Base-by-base conservation (phyloP, 768 basidiomycete genomes). In the Trametes sanguinea region DNA sequence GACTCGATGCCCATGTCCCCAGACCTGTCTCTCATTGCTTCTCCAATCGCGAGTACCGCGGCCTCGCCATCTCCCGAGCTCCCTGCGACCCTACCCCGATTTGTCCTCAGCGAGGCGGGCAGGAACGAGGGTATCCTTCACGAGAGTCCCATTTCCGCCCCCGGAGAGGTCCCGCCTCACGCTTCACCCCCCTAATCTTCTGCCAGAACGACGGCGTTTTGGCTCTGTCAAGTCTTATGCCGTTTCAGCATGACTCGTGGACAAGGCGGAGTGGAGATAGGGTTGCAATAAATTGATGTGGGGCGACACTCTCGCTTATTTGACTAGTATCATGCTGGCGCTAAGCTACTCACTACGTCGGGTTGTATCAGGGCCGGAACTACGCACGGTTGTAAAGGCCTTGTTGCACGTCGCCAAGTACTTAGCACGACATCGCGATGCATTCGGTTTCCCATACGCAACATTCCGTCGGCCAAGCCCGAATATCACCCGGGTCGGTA, bases 1-100 rank as follows among this genome's bases (percentile, higher is more conserved):
- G 73, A 76, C 39, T 71, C 73, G 1, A 69, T 72, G 17, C 65
- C 68, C n/a, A 30, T 57, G 14, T 72, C 76, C 6, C 63, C 58
- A 4, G 59, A 58, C 47, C 64, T 65, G 42, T 56, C 58, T 35
- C 58, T 67, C 39, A 63, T 67, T 8, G 51, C 67, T 8, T 57
- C 69, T 8, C 69, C 73, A 0, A 53, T 66, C 33, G 62, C 59
- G 60, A 68, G 50, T 43, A 65, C 52, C 59, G 69, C 71, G 60
- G 51, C 69, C 60, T 33, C 67, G 62, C 62, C 62, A 6, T 68
- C 69, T 6, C 58, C 59, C 9, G 63, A 65, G 29, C 42, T 62
- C 22, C 42, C 60, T 3, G 22, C 53, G 29, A 52, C 59, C 29
- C 33, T 65, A 7, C 62, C 63, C 27, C 47, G 45, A 30, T 54